Evolutionary conservation across 73 alveolate genomes (phyloP), one percentile per base, ranked within the genome.

Genomic region (Stentor coeruleus): DNA sequence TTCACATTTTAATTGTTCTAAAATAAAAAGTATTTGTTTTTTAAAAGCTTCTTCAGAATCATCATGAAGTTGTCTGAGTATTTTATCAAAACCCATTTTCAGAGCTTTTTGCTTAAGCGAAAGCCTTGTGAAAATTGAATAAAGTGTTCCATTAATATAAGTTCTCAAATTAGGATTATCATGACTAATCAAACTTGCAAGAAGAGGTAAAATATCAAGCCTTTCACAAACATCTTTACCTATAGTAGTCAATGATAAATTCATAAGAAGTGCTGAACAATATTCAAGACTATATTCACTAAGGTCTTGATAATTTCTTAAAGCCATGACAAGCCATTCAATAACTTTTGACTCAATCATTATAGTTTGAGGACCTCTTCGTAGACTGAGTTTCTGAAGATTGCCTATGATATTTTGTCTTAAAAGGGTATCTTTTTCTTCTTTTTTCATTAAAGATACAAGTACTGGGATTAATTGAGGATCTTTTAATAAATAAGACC

Each of bases 211-310:
- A 2, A 87, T 30, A 35, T 76, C 89, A 31, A 75, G 55, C 14
- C 81, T 88, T 83, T 91, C 94, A 41, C 91, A 84, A 75, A 86
- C 86, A 82, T 91, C 84, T 58, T 91, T 91, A 28, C 96, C 96
- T 31, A 74, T 87, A 2, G 81, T 76, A 28, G 94, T 41, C 3
- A 91, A 59, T 39, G 92, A 84, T 20, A 91, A 74, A 39, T 91
- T 91, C 93, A 87, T 91, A 28, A 91, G 84, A 35, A 91, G 73
- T 28, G 96, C 96, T 11, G 96, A 87, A 38, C 92, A 85, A 82
- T 91, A 91, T 76, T 91, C 96, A 40, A 91, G 35, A 73, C 87
- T 77, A 57, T 91, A 91, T 40, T 91, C 93, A 6, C 74, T 38
- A 0, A 75, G 81, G 1, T 38, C n/a, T 28, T 79, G 59, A 30